Base-by-base conservation (phyloP, 2,329 filamentous ascomycete species). In the Ascochyta rabiei region DNA sequence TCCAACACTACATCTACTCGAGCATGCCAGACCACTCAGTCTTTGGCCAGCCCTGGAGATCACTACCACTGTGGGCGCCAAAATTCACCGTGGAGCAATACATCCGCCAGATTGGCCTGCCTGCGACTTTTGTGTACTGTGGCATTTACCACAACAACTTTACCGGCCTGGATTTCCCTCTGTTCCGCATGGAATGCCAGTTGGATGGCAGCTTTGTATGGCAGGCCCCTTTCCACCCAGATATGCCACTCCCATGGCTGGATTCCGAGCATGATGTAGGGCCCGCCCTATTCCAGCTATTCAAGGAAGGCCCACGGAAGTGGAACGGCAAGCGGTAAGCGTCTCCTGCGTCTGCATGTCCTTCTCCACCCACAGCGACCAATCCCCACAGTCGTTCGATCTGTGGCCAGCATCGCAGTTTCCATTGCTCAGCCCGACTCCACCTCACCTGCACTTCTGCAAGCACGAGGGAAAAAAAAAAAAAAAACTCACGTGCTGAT, bases 101-200 rank as follows among this genome's bases (percentile, higher is more conserved):
- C 75, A 84, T 97, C 46, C 86, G 90, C 53, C 85, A 91, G 71
- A 84, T 96, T 35, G 87, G 87, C 9, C 81, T 97, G 10, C 91
- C 91, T 0, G 87, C 93, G 1, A 98, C 93, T 0, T 98, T 96
- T 75, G 88, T 97, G 62, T 97, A 97, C 76, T 91, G 93, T 9
- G 95, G 93, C 56, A 97, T 97, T 67, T 99, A 98, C 81, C 96
- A 98, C 82, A 98, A 98, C 78, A 98, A 99, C 75, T 99, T 98
- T 77, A 98, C 93, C 26, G 95, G 90, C 41, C 82, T 97, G 28
- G 87, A 86, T 1, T 98, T 96, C 71, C 95, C 95, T 1, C 82
- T 98, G 4, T 98, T 98, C 79, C 95, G 93, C 77, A 96, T 97
- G 89, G 91, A 96, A 60, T 80, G 96, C 41, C 87, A 91, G 75